Evolutionary conservation across 306 rosid genomes (phyloP).

Genomic region (Quercus variabilis): DNA sequence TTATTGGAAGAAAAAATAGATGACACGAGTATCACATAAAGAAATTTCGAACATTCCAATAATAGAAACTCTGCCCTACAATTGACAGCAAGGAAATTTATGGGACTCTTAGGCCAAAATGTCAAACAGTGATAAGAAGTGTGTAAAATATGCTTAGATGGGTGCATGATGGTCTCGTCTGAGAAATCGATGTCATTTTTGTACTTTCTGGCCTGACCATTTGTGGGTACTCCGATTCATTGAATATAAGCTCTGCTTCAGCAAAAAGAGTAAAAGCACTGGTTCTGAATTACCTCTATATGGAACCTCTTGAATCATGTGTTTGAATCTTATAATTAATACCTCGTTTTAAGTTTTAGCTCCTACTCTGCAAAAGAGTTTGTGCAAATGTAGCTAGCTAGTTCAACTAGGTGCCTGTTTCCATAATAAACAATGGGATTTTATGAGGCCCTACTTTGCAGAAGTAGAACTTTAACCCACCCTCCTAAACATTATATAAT

Average conservation of each 20-base stretch:
- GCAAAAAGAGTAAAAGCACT: too few species aligned
- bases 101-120: background rate
- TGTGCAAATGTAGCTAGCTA: too few species aligned
- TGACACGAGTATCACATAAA: background rate
- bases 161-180: too few species aligned
- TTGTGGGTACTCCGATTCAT: background rate
- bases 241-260: background rate
- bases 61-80: too few species aligned
- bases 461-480: too few species aligned
- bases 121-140: background rate
- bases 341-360: too few species aligned
- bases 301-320: background rate
- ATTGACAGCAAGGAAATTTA: background rate
- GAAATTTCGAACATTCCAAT: background rate
- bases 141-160: background rate
- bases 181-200: too few species aligned
- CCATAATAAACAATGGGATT: too few species aligned
- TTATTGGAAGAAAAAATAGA: background rate
- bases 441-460: too few species aligned
- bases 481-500: too few species aligned
- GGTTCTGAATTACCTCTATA: background rate
- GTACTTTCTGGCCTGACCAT: background rate
- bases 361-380: too few species aligned
- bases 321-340: background rate
- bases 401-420: too few species aligned